Percentiles rank a stretch among this genome's conserved stretches.
Conservation (phyloP, 192 early-diverging fungal species). For the Podila clonocystis region DNA sequence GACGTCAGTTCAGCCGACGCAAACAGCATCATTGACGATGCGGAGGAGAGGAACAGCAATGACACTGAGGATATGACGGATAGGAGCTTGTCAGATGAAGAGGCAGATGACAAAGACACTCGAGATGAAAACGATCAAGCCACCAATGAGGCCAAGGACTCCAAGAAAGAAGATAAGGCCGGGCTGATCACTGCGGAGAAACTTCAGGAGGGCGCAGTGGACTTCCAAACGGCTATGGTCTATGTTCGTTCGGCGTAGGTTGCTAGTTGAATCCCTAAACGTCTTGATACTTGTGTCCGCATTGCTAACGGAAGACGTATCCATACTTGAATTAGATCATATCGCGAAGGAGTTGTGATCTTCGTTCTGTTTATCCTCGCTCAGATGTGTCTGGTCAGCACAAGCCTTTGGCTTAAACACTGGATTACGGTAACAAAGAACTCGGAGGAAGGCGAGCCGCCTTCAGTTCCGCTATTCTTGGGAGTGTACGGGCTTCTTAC, state of each 20-base stretch:
- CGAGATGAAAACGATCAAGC: background rate
- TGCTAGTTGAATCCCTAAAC: constrained; percentile 48
- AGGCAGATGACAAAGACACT: background rate
- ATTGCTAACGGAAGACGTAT: background rate
- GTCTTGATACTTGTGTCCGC: background rate
- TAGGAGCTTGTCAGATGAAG: background rate
- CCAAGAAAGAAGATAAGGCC: constrained; percentile 48
- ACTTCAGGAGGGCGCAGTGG: constrained; percentile 15
- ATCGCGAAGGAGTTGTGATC: constrained; percentile 56
- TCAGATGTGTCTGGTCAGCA: constrained; percentile 55
- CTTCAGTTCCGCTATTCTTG: constrained; percentile 11
- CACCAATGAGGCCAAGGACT: constrained; percentile 3
- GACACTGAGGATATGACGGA: background rate
- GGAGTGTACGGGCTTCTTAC: constrained; percentile 20
- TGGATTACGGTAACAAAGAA: constrained; percentile 58
- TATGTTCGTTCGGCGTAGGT: constrained; percentile 36
- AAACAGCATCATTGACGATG: background rate
- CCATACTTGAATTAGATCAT: background rate
- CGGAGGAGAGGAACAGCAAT: background rate
- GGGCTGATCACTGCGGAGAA: constrained; percentile 20
- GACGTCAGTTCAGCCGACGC: background rate
- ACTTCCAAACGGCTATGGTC: constrained; percentile 26
- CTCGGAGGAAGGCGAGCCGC: constrained; percentile 41
- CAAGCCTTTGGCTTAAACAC: constrained; percentile 69
- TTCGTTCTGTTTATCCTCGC: constrained; percentile 55